A percentile compares a stretch with the other conserved stretches of the same genome.
Evolutionary conservation across 257 asterid species (phyloP).

Genomic region (Hygrophila difformis): DNA sequence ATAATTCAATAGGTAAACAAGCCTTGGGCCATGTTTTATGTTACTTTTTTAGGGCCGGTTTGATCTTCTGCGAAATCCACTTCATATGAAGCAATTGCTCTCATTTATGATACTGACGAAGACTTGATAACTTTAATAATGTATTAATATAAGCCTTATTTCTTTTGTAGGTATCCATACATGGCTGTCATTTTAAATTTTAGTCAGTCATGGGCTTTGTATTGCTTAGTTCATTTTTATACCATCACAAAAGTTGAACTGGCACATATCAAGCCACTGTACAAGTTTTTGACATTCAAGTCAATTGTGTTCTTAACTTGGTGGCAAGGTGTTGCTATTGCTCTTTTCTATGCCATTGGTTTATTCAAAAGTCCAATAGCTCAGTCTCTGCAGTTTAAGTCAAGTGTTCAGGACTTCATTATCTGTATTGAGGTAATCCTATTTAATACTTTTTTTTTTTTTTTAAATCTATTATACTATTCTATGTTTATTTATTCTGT

Average conservation of each 20-base stretch:
- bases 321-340: constrained; percentile 99
- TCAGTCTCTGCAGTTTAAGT: constrained; percentile 74
- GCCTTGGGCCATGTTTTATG: too few relatives aligned
- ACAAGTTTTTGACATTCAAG: constrained; percentile 92
- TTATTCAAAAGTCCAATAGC: constrained; percentile 80
- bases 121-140: too few relatives aligned
- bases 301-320: constrained; percentile 96
- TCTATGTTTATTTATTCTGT: too few relatives aligned
- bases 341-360: constrained; percentile 71
- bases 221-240: constrained; percentile 91
- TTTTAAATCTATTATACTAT: too few relatives aligned
- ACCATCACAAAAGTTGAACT: constrained; percentile 78
- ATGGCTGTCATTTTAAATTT: constrained; percentile 90
- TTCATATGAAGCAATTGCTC: too few relatives aligned
- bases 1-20: too few relatives aligned
- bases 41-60: too few relatives aligned
- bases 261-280: constrained; percentile 87
- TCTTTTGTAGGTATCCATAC: constrained; percentile 74
- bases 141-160: too few relatives aligned
- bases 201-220: constrained; percentile 98
- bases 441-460: constrained; percentile 12
- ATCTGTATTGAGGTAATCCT: constrained; percentile 92
- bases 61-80: too few relatives aligned
- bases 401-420: constrained; percentile 88
- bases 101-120: too few relatives aligned